These are phyloP conservation scores for Gracilariopsis chorda DNA, from an alignment of 23 red algal species.

Conservation along the genomic window DNA sequence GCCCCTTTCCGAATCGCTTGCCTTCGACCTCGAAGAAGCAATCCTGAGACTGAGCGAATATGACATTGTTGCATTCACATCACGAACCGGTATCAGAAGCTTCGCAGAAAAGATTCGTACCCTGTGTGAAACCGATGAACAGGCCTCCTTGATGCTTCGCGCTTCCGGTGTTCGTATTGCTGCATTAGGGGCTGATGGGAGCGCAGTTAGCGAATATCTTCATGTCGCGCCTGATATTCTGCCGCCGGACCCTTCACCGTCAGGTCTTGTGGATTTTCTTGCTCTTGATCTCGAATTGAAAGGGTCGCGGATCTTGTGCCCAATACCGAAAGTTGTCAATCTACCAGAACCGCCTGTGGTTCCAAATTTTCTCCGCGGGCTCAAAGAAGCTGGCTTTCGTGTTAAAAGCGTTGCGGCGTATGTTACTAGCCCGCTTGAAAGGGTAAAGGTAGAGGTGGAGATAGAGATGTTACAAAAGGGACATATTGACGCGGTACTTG, in stretches of 20 bases:
- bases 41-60: constrained; percentile 31
- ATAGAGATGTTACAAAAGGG: background rate
- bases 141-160: constrained; percentile 11
- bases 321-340: background rate
- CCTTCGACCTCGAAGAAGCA: constrained; percentile 2
- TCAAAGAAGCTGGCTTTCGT: background rate
- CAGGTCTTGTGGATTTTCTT: constrained; percentile 13
- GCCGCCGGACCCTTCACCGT: background rate
- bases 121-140: background rate
- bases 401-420: constrained; percentile 21
- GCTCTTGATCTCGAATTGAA: background rate
- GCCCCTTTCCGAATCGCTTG: background rate
- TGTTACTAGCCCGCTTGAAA: background rate
- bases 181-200: constrained; percentile 13
- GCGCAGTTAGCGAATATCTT: background rate
- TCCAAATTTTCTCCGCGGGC: background rate
- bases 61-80: constrained; percentile 22
- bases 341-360: background rate
- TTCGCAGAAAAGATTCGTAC: background rate
- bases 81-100: background rate
- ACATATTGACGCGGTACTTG: constrained; percentile 14
- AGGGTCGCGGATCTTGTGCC: background rate
- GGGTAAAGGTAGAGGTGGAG: background rate
- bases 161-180: constrained; percentile 30
- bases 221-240: constrained; percentile 47